A percentile compares a stretch with the other conserved stretches of the same genome.
Evolutionary conservation across 1,284 basidiomycete species (phyloP).

Genomic region (Uromyces viciae-fabae): DNA sequence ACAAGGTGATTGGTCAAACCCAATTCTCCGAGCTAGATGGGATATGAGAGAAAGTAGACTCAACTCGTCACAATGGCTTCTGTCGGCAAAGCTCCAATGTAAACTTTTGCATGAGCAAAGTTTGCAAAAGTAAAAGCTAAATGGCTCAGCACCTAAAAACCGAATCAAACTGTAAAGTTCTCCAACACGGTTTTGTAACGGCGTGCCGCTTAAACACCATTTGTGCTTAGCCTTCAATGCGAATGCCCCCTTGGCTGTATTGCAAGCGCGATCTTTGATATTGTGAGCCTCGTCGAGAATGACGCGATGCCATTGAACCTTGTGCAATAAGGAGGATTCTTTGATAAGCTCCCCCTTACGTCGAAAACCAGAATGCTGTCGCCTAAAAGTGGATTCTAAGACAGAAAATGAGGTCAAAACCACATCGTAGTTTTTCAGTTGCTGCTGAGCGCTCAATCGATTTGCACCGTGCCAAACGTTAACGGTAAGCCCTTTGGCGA

Average conservation of each 20-base stretch:
- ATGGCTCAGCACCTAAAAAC: constrained; percentile 43
- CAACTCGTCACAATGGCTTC: constrained; percentile 75
- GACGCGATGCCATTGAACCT: constrained; percentile 70
- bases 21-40: background rate
- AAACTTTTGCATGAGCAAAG: constrained; percentile 73
- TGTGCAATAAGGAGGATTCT: constrained; percentile 81
- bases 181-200: constrained; percentile 71
- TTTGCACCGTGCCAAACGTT: constrained; percentile 84
- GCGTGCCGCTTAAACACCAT: constrained; percentile 99
- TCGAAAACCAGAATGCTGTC: constrained; percentile 87
- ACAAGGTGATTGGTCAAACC: background rate
- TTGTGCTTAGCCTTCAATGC: constrained; percentile 74
- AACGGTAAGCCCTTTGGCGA: constrained; percentile 60
- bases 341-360: constrained; percentile 78
- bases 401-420: constrained; percentile 64
- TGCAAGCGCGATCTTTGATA: constrained; percentile 78
- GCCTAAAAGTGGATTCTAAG: constrained; percentile 85
- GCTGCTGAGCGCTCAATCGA: constrained; percentile 60
- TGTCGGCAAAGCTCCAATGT: constrained; percentile 84
- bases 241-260: constrained; percentile 94
- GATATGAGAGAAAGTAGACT: background rate
- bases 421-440: constrained; percentile 80
- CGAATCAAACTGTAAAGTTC: constrained; percentile 89
- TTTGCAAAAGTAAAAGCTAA: constrained; percentile 45
- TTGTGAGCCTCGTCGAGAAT: constrained; percentile 94